These are phyloP conservation scores for Canavalia gladiata DNA, from an alignment of 306 rosid species.

Conservation along the genomic window DNA sequence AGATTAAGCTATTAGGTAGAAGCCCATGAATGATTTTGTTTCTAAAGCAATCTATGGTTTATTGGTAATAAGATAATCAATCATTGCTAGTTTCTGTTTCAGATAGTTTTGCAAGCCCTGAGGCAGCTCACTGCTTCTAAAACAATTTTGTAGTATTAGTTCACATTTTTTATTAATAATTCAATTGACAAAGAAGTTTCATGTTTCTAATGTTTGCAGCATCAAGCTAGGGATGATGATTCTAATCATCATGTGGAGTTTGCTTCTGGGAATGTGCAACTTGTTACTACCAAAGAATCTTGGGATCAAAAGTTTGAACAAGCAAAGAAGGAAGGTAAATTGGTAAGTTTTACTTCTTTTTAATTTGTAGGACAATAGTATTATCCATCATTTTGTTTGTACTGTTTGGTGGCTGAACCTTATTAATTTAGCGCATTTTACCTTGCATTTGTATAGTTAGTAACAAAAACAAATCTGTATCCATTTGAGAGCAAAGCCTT, in stretches of 20 bases:
- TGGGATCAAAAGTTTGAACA: constrained; percentile 84
- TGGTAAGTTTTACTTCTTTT: constrained; percentile 59
- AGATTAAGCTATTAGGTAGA: constrained; percentile 20
- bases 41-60: neutral
- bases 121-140: constrained; percentile 17
- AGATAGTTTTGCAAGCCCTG: constrained; percentile 29
- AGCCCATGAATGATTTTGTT: neutral
- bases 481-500: neutral
- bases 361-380: constrained; percentile 19
- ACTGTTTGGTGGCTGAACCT: constrained; percentile 25
- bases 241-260: constrained; percentile 65
- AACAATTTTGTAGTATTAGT: constrained; percentile 9
- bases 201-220: constrained; percentile 52
- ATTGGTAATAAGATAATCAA: neutral
- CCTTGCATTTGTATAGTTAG: neutral
- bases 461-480: constrained; percentile 13
- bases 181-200: constrained; percentile 40
- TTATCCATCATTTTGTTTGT: constrained; percentile 20
- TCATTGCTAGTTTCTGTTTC: neutral
- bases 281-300: constrained; percentile 68
- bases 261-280: constrained; percentile 71
- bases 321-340: constrained; percentile 70
- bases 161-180: constrained; percentile 3
- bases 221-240: constrained; percentile 51
- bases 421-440: neutral